Conservation (phyloP, 306 rosid genomes). For the Trifolium pratense region DNA sequence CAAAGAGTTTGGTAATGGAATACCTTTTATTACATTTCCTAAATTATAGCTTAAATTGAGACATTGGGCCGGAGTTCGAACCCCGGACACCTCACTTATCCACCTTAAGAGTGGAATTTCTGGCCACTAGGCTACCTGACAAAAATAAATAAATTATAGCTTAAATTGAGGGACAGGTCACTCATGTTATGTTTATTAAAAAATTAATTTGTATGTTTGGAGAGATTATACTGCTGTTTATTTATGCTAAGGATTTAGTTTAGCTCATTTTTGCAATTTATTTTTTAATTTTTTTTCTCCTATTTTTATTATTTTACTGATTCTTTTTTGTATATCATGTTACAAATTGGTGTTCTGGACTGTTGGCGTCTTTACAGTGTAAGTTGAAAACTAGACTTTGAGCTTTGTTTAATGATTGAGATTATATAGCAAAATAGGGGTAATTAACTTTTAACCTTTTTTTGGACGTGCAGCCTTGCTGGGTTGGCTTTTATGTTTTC, state of each 20-base stretch:
- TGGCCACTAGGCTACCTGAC: no score
- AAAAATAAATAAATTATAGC: no score
- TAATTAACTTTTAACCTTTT: slow-evolving; percentile 34
- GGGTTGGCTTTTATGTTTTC: slow-evolving; percentile 99
- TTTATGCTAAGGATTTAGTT: slow-evolving; percentile 4
- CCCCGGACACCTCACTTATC: no score
- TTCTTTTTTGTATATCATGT: slow-evolving; percentile 39
- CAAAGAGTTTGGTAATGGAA: background rate
- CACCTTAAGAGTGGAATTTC: no score
- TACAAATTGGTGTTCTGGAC: slow-evolving; percentile 42
- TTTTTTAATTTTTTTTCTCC: background rate
- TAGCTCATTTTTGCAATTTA: background rate
- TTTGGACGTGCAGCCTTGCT: slow-evolving; percentile 74
- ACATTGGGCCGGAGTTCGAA: no score
- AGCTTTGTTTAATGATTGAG: slow-evolving; percentile 2
- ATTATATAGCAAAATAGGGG: slow-evolving; percentile 40
- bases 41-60: slow-evolving; percentile 9
- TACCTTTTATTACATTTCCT: background rate
- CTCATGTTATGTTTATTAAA: background rate
- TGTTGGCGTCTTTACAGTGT: slow-evolving; percentile 69
- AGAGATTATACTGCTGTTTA: slow-evolving; percentile 12
- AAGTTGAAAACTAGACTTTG: slow-evolving; percentile 52
- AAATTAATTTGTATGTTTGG: slow-evolving; percentile 5
- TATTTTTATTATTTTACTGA: slow-evolving; percentile 40
- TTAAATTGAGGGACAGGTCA: slow-evolving; percentile 16